A percentile compares a stretch with the other conserved stretches of the same genome.
Evolutionary conservation across 495 filamentous ascomycete genomes (phyloP).

Genomic region (Aspergillus homomorphus): DNA sequence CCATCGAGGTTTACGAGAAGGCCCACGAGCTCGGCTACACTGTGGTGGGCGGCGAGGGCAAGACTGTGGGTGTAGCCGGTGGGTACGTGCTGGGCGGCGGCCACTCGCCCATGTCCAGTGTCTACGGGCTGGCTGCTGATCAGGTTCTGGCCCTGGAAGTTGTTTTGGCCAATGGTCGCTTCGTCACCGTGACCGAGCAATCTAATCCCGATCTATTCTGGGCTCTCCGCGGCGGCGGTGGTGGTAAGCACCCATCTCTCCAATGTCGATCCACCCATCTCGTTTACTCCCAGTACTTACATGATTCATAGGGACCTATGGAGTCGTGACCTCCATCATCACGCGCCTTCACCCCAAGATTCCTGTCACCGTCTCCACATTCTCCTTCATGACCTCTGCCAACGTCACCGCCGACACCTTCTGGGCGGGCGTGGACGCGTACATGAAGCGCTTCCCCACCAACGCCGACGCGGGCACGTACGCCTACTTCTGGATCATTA

Average conservation of each 20-base stretch:
- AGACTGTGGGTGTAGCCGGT: conserved; percentile 40
- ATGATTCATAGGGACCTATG: conserved; percentile 36
- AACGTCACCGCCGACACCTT: conserved; percentile 41
- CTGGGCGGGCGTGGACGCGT: conserved; percentile 48
- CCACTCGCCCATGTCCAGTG: conserved; percentile 26
- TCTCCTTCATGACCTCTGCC: conserved; percentile 35
- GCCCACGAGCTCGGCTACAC: conserved; percentile 46
- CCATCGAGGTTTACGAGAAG: conserved; percentile 45
- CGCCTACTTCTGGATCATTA: conserved; percentile 46
- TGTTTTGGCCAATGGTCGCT: conserved; percentile 53
- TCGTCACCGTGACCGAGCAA: conserved; percentile 47
- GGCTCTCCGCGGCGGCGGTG: conserved; percentile 41
- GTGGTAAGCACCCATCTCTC: conserved; percentile 8
- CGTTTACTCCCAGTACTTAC: neutral
- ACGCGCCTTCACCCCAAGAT: conserved; percentile 44
- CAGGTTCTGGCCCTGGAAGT: conserved; percentile 48
- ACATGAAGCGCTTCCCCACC: conserved; percentile 43
- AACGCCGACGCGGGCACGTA: conserved; percentile 53
- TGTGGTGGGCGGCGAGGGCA: conserved; percentile 53
- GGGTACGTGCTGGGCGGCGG: conserved; percentile 45
- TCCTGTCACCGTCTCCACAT: conserved; percentile 38
- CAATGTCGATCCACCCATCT: neutral
- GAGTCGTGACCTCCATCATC: conserved; percentile 50
- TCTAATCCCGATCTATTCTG: conserved; percentile 61
- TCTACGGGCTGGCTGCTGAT: conserved; percentile 35